Evolutionary conservation across 345 rosid species (phyloP).

Genomic region (Euphorbia lathyris): DNA sequence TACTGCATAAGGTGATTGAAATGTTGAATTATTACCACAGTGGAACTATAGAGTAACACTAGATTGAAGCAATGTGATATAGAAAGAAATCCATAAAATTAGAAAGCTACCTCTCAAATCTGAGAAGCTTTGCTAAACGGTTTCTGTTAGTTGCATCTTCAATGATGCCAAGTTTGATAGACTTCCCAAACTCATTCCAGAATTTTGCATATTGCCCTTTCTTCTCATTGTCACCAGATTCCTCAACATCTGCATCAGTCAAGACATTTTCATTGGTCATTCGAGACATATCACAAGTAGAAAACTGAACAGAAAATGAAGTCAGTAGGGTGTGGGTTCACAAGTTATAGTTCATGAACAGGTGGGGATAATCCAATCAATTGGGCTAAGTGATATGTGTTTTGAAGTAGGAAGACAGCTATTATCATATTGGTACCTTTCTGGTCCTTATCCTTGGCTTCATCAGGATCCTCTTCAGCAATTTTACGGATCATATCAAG

Average conservation of each 20-base stretch:
- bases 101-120: conserved; percentile 70
- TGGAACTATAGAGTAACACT: not conserved
- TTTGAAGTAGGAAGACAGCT: not conserved
- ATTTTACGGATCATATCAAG: conserved; percentile 91
- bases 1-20: conserved; percentile 42
- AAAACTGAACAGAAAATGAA: not conserved
- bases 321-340: not conserved
- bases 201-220: conserved; percentile 85
- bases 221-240: conserved; percentile 68
- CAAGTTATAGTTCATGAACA: not conserved
- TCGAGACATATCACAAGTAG: not conserved
- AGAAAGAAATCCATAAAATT: not conserved
- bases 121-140: conserved; percentile 86
- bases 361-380: not conserved
- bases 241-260: conserved; percentile 52
- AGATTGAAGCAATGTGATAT: not conserved
- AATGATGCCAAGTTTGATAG: conserved; percentile 89
- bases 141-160: conserved; percentile 97
- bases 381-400: not conserved
- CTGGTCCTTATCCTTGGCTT: conserved; percentile 64
- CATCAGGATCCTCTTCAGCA: conserved; percentile 93
- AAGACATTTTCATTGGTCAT: not conserved
- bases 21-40: conserved; percentile 1
- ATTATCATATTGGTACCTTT: conserved; percentile 43
- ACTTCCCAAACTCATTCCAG: conserved; percentile 99